Conservation (phyloP, 345 rosid genomes). For the Eucalyptus albens region DNA sequence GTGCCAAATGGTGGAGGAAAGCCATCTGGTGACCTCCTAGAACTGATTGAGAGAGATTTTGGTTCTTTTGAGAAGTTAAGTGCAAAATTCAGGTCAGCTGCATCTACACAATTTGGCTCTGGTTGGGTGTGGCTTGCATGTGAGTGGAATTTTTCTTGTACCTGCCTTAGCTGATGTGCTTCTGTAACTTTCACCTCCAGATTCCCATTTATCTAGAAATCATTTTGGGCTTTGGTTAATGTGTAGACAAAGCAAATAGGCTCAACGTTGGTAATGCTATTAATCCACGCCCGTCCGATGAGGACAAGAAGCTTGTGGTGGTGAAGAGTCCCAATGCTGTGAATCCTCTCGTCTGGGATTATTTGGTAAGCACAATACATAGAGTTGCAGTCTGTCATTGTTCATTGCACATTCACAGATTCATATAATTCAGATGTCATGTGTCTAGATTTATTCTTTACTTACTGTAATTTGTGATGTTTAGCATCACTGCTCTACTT, state of each 20-base stretch:
- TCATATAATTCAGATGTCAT: neutral
- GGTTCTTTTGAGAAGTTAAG: conserved; percentile 56
- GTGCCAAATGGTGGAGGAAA: conserved; percentile 90
- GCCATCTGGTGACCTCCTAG: conserved; percentile 72
- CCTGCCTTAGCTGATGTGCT: neutral
- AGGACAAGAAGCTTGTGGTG: conserved; percentile 72
- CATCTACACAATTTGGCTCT: conserved; percentile 82
- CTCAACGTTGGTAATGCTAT: conserved; percentile 54
- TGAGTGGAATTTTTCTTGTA: conserved; percentile 12
- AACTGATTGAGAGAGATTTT: conserved; percentile 71
- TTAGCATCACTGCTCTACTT: neutral
- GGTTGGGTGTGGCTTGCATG: conserved; percentile 99
- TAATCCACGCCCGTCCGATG: conserved; percentile 56
- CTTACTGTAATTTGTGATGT: neutral
- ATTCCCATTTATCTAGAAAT: neutral
- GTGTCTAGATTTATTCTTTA: neutral
- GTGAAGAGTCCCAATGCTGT: conserved; percentile 87
- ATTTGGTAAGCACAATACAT: conserved; percentile 37
- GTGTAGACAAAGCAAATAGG: conserved; percentile 67
- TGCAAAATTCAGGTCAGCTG: conserved; percentile 50
- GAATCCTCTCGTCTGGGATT: conserved; percentile 93
- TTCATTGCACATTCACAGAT: neutral
- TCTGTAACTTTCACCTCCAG: neutral
- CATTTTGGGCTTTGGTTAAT: neutral
- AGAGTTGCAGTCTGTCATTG: neutral